Evolutionary conservation across 1,284 basidiomycete genomes (phyloP).

Genomic region (Paramarasmius palmivorus): DNA sequence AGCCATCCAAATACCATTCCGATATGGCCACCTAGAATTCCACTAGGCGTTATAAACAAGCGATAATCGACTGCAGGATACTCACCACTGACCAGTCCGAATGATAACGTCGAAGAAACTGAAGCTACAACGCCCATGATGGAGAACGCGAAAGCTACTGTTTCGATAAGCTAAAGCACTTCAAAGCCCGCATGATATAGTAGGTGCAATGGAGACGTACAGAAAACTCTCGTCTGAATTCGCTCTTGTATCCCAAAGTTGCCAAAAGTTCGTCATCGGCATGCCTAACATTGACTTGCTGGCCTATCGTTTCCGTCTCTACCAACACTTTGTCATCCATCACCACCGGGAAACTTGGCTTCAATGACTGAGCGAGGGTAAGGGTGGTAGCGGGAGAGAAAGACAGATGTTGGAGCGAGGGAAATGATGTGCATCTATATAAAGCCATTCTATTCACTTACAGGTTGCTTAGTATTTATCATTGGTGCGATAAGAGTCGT

Average conservation of each 20-base stretch:
- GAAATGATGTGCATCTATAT: too few species aligned
- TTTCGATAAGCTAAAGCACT: constrained; percentile 53
- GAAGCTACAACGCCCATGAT: constrained; percentile 78
- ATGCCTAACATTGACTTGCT: constrained; percentile 30
- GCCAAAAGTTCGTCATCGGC: constrained; percentile 62
- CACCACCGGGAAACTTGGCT: too few species aligned
- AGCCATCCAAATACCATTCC: constrained; percentile 81
- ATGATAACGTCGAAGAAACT: constrained; percentile 65
- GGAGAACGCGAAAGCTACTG: constrained; percentile 68
- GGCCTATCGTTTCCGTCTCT: constrained; percentile 3
- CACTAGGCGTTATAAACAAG: not conserved
- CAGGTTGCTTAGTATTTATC: too few species aligned
- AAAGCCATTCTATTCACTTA: too few species aligned
- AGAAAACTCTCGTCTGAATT: constrained; percentile 78
- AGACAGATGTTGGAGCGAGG: too few species aligned
- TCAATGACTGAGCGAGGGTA: not conserved
- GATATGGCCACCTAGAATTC: constrained; percentile 60
- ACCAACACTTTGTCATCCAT: not conserved
- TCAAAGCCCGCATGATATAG: not conserved
- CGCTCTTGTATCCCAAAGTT: constrained; percentile 70
- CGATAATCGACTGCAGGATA: constrained; percentile 10
- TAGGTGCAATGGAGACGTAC: constrained; percentile 36
- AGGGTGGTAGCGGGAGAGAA: too few species aligned
- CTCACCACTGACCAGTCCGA: constrained; percentile 60
- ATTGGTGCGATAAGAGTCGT: too few species aligned